Evolutionary conservation across 2,329 filamentous ascomycete species (phyloP), one percentile per base, ranked within the genome.

Genomic region (Fusarium nisikadoi): DNA sequence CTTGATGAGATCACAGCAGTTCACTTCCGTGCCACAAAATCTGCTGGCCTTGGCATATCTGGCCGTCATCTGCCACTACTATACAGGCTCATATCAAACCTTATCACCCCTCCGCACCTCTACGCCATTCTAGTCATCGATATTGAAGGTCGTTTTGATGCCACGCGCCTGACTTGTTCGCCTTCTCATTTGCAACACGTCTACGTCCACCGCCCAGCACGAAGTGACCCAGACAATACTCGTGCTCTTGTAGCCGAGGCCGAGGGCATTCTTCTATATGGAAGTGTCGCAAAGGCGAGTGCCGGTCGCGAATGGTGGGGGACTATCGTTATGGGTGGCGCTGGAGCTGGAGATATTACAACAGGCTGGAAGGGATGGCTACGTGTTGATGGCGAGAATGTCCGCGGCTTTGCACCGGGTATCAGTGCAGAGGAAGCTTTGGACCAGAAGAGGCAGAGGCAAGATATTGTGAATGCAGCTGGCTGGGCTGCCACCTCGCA

Each of bases 91-190:
- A 78, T 89, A 29, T 86, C 86, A 8, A 82, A 82, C 4, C 81
- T 90, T 41, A 80, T 90, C n/a, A 79, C 83, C 1, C 70, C 83
- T 8, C 86, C 87, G 14, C 80, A 85, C 55, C 71, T 75, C 36
- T 86, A 87, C 74, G 80, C 87, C 11, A 76, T 91, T 12, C 80
- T 87, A 2, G 72, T 92, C 11, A 75, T 92, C 52, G 90, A 91
- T 72, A 77, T 86, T 4, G 87, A 89, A 49, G 81, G 82, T 13
- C 83, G 84, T 13, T 91, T 92, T 69, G 88, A 90, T 64, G 79
- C 84, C 5, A 85, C 84, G 11, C 81, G 84, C 5, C 80, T 90
- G 12, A 71, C 70, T 55, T 86, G 76, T 73, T 60, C 64, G 45
- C 64, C 71, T 12, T 67, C 77, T 1, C 83, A 88, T 71, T 77